phyloP scores from a whole-genome alignment of 768 basidiomycete genomes.

The Thelephora ganbajun region DNA sequence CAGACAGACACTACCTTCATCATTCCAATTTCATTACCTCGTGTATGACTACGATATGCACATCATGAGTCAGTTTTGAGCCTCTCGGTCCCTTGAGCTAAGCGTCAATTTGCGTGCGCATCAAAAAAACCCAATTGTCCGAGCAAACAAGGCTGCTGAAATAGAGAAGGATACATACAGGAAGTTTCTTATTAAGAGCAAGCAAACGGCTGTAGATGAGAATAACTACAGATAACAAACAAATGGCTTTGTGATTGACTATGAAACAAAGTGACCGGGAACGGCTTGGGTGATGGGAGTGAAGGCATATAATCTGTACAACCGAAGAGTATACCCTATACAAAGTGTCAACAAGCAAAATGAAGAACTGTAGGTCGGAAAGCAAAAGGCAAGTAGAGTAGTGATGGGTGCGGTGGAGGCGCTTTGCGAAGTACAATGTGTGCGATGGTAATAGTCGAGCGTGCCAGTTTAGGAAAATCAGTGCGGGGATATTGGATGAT shows the following conservation, averaged over 20 bases:
- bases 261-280: constrained; percentile 47
- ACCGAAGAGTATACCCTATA: constrained; percentile 39
- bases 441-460: constrained; percentile 26
- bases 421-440: constrained; percentile 56
- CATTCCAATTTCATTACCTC: not conserved
- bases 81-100: not conserved
- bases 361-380: constrained; percentile 20
- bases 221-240: constrained; percentile 1
- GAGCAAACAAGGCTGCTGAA: too few species aligned
- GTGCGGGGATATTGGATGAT: constrained; percentile 5
- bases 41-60: not conserved
- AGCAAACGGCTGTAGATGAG: not conserved
- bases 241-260: constrained; percentile 19
- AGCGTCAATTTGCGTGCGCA: too few species aligned
- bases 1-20: not conserved
- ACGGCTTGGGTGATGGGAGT: constrained; percentile 19
- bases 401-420: constrained; percentile 24
- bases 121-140: too few species aligned
- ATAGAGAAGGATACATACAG: too few species aligned
- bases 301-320: constrained; percentile 40
- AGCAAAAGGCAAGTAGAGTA: constrained; percentile 28
- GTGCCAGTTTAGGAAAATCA: constrained; percentile 6
- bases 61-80: not conserved
- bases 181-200: too few species aligned
- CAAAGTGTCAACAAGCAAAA: constrained; percentile 22